A percentile compares a stretch with the other conserved stretches of the same genome.
phyloP scores from a whole-genome alignment of 2,329 filamentous ascomycete genomes.

The Alternaria consortialis region DNA sequence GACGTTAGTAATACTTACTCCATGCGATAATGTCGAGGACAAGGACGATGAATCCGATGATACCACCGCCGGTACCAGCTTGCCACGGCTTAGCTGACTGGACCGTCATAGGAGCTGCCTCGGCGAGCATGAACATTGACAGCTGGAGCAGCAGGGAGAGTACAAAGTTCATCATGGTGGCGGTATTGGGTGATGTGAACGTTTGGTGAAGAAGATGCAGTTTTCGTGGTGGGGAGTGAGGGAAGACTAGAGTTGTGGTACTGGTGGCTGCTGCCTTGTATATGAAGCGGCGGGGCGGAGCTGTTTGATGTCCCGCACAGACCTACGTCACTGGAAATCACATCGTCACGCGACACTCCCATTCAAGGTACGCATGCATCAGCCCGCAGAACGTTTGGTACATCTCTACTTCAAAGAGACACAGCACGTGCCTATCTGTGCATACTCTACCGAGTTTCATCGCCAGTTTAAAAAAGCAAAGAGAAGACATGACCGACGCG shows the following conservation, averaged over 20 bases:
- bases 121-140: constrained; percentile 60
- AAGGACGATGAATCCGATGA: constrained; percentile 68
- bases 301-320: constrained; percentile 17
- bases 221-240: not conserved
- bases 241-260: not conserved
- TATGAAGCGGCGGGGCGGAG: constrained; percentile 18
- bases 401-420: not conserved
- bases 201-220: not conserved
- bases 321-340: constrained; percentile 25
- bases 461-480: not conserved
- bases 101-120: constrained; percentile 57
- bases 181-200: constrained; percentile 3
- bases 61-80: constrained; percentile 69
- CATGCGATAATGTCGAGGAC: constrained; percentile 70
- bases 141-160: constrained; percentile 63
- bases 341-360: constrained; percentile 11
- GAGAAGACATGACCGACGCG: not conserved
- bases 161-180: constrained; percentile 44
- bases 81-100: constrained; percentile 60
- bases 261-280: constrained; percentile 21
- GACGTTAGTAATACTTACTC: constrained; percentile 56
- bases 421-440: not conserved
- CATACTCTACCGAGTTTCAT: not conserved
- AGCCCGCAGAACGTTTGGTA: not conserved
- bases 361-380: constrained; percentile 8